Percentiles rank a stretch among this genome's conserved stretches.
Evolutionary conservation across 2,329 filamentous ascomycete genomes (phyloP).

Genomic region (Fusarium sororula): DNA sequence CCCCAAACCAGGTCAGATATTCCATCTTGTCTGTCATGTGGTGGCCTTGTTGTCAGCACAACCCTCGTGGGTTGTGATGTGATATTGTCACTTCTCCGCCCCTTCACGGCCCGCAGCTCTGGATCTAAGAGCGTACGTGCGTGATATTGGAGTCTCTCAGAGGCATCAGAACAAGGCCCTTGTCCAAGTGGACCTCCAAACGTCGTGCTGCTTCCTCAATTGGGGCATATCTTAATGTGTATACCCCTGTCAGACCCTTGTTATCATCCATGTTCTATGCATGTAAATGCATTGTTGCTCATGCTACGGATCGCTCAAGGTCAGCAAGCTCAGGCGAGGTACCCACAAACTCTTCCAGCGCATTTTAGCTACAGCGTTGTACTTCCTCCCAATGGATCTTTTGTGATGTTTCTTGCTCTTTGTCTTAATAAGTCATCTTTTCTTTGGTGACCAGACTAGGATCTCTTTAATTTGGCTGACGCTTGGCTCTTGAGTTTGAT

Average conservation of each 20-base stretch:
- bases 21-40: conserved; percentile 11
- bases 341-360: conserved; percentile 29
- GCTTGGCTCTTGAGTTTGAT: conserved; percentile 26
- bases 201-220: conserved; percentile 37
- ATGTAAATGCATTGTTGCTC: conserved; percentile 39
- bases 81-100: conserved; percentile 29
- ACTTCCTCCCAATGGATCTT: conserved; percentile 22
- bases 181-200: conserved; percentile 19
- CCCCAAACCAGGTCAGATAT: conserved; percentile 22
- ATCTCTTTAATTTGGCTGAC: conserved; percentile 15
- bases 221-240: conserved; percentile 24
- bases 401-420: conserved; percentile 23
- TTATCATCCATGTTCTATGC: conserved; percentile 28
- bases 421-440: conserved; percentile 15
- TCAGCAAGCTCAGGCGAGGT: conserved; percentile 28
- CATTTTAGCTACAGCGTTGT: conserved; percentile 37
- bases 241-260: conserved; percentile 28
- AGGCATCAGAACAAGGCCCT: conserved; percentile 22
- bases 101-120: conserved; percentile 17
- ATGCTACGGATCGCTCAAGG: conserved; percentile 19
- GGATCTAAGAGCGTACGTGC: conserved; percentile 6
- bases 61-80: conserved; percentile 18
- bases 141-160: conserved; percentile 8
- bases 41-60: conserved; percentile 22
- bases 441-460: neutral